Evolutionary conservation across 352 stramenopile species (phyloP), one percentile per base, ranked within the genome.

Genomic region (Phytophthora palmivora): DNA sequence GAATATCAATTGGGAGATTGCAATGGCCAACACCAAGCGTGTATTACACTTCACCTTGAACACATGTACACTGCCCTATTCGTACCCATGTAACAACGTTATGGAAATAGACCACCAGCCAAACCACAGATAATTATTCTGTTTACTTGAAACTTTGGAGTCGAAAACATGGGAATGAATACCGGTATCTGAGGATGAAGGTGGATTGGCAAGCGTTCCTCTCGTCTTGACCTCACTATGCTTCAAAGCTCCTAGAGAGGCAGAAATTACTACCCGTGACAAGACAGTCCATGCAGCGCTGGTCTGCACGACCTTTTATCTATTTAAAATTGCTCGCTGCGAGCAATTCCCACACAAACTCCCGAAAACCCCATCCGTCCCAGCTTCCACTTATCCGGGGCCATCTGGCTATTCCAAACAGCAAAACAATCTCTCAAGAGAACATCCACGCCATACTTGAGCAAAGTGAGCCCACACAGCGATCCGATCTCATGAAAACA

Each of bases 401-500:
- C 48, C 56, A 67, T 52, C 49, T 67, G 56, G 54, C 43, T 28
- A 24, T 54, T 47, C 32, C 57, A 71, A 62, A 64, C 39, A 68
- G 57, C 58, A 69, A 69, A 64, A 63, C 26, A 49, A 36, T 45
- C 28, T 50, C 18, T 42, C 30, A 11, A 68, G 64, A 69, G 51
- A 73, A 42, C 37, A 33, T 52, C 15, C 58, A 66, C 3, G n/a
- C 36, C 53, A 54, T 73, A 70, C 53, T 61, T 4, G 16, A 58
- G 26, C 30, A n/a, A n/a, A 60, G 48, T 66, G 24, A 61, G 28
- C 9, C 19, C 32, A 52, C 32, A 57, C n/a, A 45, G 8, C 28
- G 45, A 71, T 30, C 65, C 58, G 16, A 74, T 74, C 66, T 67
- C 55, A 69, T 63, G 66, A 74, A 71, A 63, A n/a, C 33, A n/a